A percentile compares a stretch with the other conserved stretches of the same genome.
These are phyloP conservation scores for Amoeboaphelidium protococcarum DNA, from an alignment of 371 early-diverging fungal genomes.

Conservation along the genomic window DNA sequence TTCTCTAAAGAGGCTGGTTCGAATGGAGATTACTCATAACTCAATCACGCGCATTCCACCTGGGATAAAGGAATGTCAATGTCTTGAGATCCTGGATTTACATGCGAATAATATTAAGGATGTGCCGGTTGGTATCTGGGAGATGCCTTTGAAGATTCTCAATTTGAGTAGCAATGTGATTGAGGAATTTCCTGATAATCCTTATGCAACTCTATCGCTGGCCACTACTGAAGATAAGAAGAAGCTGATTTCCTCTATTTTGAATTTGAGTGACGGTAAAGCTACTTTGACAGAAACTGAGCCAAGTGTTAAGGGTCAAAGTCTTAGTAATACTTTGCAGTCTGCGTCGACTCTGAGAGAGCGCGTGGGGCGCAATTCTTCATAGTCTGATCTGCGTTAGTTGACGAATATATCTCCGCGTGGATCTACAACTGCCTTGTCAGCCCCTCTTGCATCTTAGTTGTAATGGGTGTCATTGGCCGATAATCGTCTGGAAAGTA, in stretches of 20 bases:
- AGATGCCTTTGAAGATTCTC: constrained; percentile 30
- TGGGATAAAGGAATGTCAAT: constrained; percentile 24
- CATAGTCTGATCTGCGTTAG: no score
- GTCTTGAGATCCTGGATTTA: constrained; percentile 24
- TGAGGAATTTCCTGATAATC: constrained; percentile 32
- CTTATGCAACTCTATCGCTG: not conserved
- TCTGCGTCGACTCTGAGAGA: no score
- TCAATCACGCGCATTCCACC: constrained; percentile 25
- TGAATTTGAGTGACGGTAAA: constrained; percentile 9
- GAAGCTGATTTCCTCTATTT: constrained; percentile 5
- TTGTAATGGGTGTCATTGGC: no score
- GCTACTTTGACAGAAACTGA: constrained; percentile 8
- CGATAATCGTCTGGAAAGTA: no score
- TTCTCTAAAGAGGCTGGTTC: constrained; percentile 20
- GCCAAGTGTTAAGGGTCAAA: constrained; percentile 7
- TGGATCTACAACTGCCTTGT: no score
- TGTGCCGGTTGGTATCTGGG: constrained; percentile 64
- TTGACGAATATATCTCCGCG: no score
- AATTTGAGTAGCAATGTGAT: constrained; percentile 55
- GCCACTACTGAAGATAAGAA: constrained; percentile 5
- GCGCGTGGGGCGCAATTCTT: no score
- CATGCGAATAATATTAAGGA: constrained; percentile 39
- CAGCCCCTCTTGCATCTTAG: no score
- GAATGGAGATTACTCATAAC: constrained; percentile 40
- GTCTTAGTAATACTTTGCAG: no score